Evolutionary conservation across 163 green algal genomes (phyloP), one percentile per base, ranked within the genome.

Genomic region (Coccomyxa subellipsoidea): DNA sequence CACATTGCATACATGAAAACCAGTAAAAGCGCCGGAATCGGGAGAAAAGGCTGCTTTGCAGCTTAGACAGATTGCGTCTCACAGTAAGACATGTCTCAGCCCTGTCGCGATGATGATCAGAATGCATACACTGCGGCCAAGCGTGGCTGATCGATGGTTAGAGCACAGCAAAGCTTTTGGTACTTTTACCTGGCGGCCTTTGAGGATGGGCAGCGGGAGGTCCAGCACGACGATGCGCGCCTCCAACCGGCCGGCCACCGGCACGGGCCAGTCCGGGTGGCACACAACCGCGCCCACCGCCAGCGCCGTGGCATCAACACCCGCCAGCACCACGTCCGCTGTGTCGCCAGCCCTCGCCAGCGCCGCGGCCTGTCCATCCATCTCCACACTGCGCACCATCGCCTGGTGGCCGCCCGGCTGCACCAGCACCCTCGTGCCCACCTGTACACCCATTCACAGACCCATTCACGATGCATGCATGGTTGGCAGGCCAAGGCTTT

Each of bases 171-270:
- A 72, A 39, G 10, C 83, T 54, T 35, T 21, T 12, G 32, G 47
- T 38, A 37, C 39, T 54, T n/a, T 2, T 27, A 89, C 89, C 85
- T 90, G 87, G 77, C 90, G 83, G 18, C 92, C 92, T 29, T 80
- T 81, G 32, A 95, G 83, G 54, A 96, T 53, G 0, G 92, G 91
- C 25, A 92, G 81, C 25, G 72, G 31, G 18, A 92, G 66, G 59
- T 96, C 92, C 37, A 98, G 91, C 54, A 97, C 90, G 34, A 96
- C 80, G 35, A 98, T 69, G 15, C 88, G 81, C 29, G 90, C 88
- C 81, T 94, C 84, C 73, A 98, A 89, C 10, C 76, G 83, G 18
- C 38, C 73, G 23, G 82, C 89, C 66, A 92, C n/a, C 0, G 89
- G 91, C 25, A 95, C 89, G 6, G 95, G 95, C 79, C 80, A 90